Evolutionary conservation across 2,329 filamentous ascomycete genomes (phyloP), one percentile per base, ranked within the genome.

Genomic region (Cladosporium colombiae): DNA sequence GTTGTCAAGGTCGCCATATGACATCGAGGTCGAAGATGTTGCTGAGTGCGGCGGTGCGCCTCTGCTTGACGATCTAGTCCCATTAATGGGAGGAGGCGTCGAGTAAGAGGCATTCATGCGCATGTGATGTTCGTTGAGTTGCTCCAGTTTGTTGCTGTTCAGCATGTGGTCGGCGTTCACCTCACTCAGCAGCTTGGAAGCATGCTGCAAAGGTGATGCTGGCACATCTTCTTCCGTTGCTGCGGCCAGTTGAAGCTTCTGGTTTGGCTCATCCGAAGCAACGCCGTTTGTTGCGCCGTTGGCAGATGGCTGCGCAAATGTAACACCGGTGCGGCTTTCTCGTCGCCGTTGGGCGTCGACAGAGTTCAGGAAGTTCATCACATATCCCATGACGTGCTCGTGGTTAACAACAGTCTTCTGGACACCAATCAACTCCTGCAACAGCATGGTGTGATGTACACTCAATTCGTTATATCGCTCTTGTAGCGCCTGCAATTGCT

Each of bases 401-500:
- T 91, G 89, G 71, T 89, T 89, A 62, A 90, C 83, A 58, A 91
- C 89, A 58, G 90, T 90, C 77, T 89, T 89, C 75, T 89, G 86
- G 58, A 89, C 80, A 25, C 86, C 84, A 69, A 88, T 85, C 37
- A 88, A 76, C 73, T 89, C 87, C 73, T 89, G 86, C 61, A 89
- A 75, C 68, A 89, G 82, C 78, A 89, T 84, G 25, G 86, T 86
- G 69, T 89, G 85, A 70, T 89, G 86, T 66, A 88, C 84, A 68
- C 83, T 85, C 62, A 97, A 85, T 73, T 96, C 92, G 67, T 89
- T 88, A 76, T 93, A 95, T 69, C 92, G 87, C 72, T 94, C 91
- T 73, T 95, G 91, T 49, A 98, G 82, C 66, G 91, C 87, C 75
- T 97, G 92, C 49, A 98, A 87, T 78, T 98, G 94, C 75, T 96